phyloP scores from a whole-genome alignment of 164 flowering plant genomes.

The Buxus sempervirens region DNA sequence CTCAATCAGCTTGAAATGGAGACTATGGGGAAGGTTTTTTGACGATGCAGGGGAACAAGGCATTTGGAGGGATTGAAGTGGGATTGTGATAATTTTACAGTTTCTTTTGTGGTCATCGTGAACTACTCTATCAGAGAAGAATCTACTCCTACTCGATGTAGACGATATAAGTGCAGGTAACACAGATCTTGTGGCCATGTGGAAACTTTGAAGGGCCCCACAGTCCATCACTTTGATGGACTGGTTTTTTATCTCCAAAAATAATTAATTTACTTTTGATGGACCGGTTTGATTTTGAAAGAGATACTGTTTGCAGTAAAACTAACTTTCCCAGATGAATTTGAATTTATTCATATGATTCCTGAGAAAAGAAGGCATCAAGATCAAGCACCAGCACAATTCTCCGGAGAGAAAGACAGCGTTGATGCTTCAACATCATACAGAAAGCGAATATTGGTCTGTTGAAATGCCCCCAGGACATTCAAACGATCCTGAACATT shows the following conservation, averaged over 20 bases:
- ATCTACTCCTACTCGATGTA: neutral
- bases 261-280: too few relatives aligned
- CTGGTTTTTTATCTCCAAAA: too few relatives aligned
- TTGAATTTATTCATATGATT: too few relatives aligned
- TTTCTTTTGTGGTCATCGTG: conserved; percentile 14
- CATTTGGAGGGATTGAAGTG: neutral
- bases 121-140: neutral
- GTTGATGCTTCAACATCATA: neutral
- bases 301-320: too few relatives aligned
- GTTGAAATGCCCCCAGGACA: neutral
- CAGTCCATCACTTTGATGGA: too few relatives aligned
- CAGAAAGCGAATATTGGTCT: neutral
- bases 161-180: neutral
- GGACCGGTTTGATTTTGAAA: too few relatives aligned
- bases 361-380: neutral
- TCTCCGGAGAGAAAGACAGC: neutral
- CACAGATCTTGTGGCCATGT: neutral
- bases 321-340: too few relatives aligned
- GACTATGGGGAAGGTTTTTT: neutral
- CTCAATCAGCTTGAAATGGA: neutral
- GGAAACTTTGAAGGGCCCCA: too few relatives aligned
- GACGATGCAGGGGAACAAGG: neutral
- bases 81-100: neutral
- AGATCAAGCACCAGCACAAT: neutral
- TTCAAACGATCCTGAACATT: neutral